Conservation (phyloP, 1,139 yeast genomes). For the Debaryomyces fabryi region DNA sequence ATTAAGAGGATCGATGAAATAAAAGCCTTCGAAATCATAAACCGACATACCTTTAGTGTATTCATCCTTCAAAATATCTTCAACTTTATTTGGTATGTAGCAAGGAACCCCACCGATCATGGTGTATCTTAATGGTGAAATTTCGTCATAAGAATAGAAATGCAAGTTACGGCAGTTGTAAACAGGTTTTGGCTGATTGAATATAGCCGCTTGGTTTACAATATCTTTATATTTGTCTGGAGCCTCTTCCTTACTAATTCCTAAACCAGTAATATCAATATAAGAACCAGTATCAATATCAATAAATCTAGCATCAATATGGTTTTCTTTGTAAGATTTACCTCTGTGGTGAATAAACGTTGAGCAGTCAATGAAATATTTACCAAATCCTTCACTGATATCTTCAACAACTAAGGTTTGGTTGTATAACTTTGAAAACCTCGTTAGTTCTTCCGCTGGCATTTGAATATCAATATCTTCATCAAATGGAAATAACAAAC, state of each 20-base stretch:
- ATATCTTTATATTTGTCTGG: constrained; percentile 24
- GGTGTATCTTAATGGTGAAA: constrained; percentile 35
- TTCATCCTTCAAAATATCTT: constrained; percentile 31
- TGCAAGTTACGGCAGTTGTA: constrained; percentile 37
- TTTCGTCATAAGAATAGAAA: constrained; percentile 37
- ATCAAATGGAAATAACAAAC: constrained; percentile 37
- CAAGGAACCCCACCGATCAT: constrained; percentile 38
- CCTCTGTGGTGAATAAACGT: constrained; percentile 37
- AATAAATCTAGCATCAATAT: constrained; percentile 44
- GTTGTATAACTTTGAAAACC: constrained; percentile 29
- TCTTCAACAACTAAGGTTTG: constrained; percentile 37
- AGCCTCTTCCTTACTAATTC: constrained; percentile 29
- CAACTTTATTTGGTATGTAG: constrained; percentile 30
- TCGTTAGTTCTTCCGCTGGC: constrained; percentile 33
- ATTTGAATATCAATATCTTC: constrained; percentile 38
- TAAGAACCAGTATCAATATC: constrained; percentile 45
- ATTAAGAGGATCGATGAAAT: constrained; percentile 25
- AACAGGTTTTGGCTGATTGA: constrained; percentile 22
- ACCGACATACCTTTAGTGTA: constrained; percentile 25
- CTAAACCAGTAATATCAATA: constrained; percentile 43
- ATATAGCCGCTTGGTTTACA: constrained; percentile 13
- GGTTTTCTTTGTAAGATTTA: constrained; percentile 31
- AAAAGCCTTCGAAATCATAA: constrained; percentile 23
- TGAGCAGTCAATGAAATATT: constrained; percentile 37
- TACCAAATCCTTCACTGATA: constrained; percentile 33